Evolutionary conservation across 768 basidiomycete species (phyloP), one percentile per base, ranked within the genome.

Genomic region (Dioszegia hungarica): DNA sequence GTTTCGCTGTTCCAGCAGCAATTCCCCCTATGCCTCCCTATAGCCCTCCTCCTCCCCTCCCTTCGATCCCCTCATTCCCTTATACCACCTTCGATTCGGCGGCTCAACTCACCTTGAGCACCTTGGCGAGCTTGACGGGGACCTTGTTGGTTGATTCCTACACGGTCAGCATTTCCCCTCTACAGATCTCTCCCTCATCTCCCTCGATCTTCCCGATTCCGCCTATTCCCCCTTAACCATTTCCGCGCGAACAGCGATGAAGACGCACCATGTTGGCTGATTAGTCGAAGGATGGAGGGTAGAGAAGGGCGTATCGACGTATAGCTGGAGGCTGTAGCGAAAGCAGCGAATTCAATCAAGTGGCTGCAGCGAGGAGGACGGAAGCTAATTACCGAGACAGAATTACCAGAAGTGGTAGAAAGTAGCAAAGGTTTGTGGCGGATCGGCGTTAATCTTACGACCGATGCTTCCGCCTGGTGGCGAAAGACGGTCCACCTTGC

Each of bases 111-210:
- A 93, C 92, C 89, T 92, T 94, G 82, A 89, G 86, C 67, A 95
- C 92, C 83, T 88, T 91, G 68, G 93, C 95, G 75, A 98, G 90
- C 80, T 97, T 95, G 75, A 95, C 93, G 69, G 89, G 87, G 47
- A 59, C 57, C 64, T 75, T 75, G 57, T 49, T 60, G 28, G 61
- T 56, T 57, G 67, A 64, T 67, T 75, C 74, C 74, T 75, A 28
- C 20, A 52, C 41, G 40, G 36, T 55, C 54, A 51, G 49, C 49
- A 51, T 24, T 51, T 51, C 49, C 49, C 49, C 49, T 38, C 4
- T 22, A 49, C n/a, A 34, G 14, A 33, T 33, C 31, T 33, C 6
- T 40, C 39, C 39, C 39, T 17, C 15, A 40, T 40, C 39, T 40
- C 9, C 17, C 6, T 40, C 17, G 15, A 8, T n/a, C n/a, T n/a